phyloP scores from a whole-genome alignment of 345 rosid genomes.

The Garcia nutans region DNA sequence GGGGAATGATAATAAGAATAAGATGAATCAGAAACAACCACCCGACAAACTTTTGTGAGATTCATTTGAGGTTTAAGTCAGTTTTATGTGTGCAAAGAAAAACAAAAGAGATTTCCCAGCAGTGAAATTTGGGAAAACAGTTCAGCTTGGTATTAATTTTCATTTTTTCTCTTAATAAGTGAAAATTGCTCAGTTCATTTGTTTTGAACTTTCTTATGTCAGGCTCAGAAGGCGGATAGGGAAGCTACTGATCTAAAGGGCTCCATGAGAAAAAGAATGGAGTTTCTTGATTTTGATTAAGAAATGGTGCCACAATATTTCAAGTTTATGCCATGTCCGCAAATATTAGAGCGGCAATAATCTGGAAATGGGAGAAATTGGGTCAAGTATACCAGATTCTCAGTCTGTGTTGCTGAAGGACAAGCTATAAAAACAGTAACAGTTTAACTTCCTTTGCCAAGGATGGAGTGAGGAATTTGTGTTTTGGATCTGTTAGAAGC shows the following conservation, averaged over 20 bases:
- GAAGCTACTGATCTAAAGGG: conserved; percentile 59
- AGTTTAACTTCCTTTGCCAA: conserved; percentile 8
- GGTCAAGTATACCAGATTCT: conserved; percentile 7
- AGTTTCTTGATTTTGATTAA: conserved; percentile 64
- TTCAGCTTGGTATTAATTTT: too few species aligned
- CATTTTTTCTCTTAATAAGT: background rate
- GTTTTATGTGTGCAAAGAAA: too few species aligned
- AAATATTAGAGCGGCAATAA: conserved; percentile 26
- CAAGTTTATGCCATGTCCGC: conserved; percentile 23
- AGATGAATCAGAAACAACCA: too few species aligned
- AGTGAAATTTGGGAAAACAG: too few species aligned
- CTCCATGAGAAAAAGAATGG: conserved; percentile 62
- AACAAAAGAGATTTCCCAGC: too few species aligned
- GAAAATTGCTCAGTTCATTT: background rate
- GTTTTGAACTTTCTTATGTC: background rate
- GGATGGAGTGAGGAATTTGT: conserved; percentile 11
- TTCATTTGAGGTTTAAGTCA: too few species aligned
- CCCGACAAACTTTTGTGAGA: too few species aligned
- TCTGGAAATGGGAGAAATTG: conserved; percentile 14
- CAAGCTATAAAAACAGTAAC: background rate
- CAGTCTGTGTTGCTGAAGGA: conserved; percentile 1
- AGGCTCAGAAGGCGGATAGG: conserved; percentile 69
- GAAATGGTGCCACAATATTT: background rate
- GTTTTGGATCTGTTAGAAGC: background rate
- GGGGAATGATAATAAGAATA: too few species aligned